Evolutionary conservation across 2,329 filamentous ascomycete genomes (phyloP), one percentile per base, ranked within the genome.

Genomic region (Alternaria conjuncta): DNA sequence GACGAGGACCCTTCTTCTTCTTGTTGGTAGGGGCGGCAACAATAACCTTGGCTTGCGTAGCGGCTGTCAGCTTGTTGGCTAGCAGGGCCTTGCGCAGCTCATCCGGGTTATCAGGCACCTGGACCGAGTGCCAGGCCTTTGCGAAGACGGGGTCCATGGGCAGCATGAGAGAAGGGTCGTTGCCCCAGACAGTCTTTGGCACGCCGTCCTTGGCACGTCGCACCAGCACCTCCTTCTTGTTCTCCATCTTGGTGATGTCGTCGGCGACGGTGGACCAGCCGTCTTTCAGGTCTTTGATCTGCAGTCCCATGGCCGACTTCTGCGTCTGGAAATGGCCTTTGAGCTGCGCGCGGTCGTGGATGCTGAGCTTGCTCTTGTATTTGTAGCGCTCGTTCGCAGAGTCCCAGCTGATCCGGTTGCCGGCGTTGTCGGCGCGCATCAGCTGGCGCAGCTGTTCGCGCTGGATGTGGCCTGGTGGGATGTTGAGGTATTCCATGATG

Each of bases 251-350:
- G 66, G 91, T 87, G 77, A 99, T 91, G 10, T 91, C 87, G 20
- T 90, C 87, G 64, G 94, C 89, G 75, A 93, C 96, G 72, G 91
- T 90, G 23, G 91, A 89, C 96, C 96, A 99, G 67, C 96, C 96
- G 78, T 99, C 96, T 81, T 97, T 97, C 65, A 99, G 87, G 73
- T 97, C 94, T 79, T 93, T 94, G 66, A 98, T 93, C 41, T 86
- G 86, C 58, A 98, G 88, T 12, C 93, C 93, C 68, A 91, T 89
- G 2, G 93, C 92, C 63, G 94, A 94, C 56, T 88, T 89, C 81
- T 94, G 94, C 57, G 86, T 86, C 81, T 97, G 94, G 30, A 99
- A 87, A 76, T 93, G 91, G 59, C 87, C 88, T 58, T 97, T 88
- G 58, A 99, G 87, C 72, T 94, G 89, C 43, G 91, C 89, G 63